Percentiles rank a stretch among this genome's conserved stretches.
Evolutionary conservation across 2,329 filamentous ascomycete species (phyloP).

Genomic region (Hymenoscyphus repandus): DNA sequence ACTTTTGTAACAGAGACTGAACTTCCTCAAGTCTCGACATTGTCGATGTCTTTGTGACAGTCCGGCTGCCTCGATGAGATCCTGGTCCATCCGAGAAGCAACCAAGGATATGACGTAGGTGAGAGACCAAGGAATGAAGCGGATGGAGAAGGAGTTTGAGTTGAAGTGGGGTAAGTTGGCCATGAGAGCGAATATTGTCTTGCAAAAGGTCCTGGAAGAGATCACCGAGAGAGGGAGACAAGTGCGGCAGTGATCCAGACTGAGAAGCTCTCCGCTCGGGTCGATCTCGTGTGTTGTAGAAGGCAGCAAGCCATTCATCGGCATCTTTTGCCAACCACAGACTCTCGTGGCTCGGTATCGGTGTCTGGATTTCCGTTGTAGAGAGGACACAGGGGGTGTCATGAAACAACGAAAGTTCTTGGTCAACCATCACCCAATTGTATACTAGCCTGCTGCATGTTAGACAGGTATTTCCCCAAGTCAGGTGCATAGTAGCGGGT

Average conservation of each 20-base stretch:
- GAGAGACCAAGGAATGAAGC: slow-evolving; percentile 58
- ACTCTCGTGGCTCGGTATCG: slow-evolving; percentile 55
- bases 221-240: slow-evolving; percentile 55
- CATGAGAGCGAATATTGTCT: slow-evolving; percentile 51
- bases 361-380: slow-evolving; percentile 58
- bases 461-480: slow-evolving; percentile 15
- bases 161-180: slow-evolving; percentile 45
- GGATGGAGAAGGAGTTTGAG: slow-evolving; percentile 65
- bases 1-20: slow-evolving; percentile 57
- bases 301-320: slow-evolving; percentile 52
- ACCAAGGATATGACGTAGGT: slow-evolving; percentile 58
- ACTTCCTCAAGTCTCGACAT: slow-evolving; percentile 58
- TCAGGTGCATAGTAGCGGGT: slow-evolving; percentile 2
- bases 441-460: slow-evolving; percentile 55
- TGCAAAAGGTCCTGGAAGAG: slow-evolving; percentile 65
- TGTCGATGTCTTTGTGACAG: slow-evolving; percentile 56
- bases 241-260: slow-evolving; percentile 44
- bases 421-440: slow-evolving; percentile 70
- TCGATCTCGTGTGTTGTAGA: slow-evolving; percentile 37
- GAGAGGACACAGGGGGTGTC: slow-evolving; percentile 58
- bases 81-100: slow-evolving; percentile 55
- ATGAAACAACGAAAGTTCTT: slow-evolving; percentile 64
- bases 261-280: slow-evolving; percentile 47
- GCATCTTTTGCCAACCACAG: slow-evolving; percentile 58
- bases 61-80: slow-evolving; percentile 38